Base-by-base conservation (phyloP, 768 basidiomycete genomes). In the Cystofilobasidium macerans region DNA sequence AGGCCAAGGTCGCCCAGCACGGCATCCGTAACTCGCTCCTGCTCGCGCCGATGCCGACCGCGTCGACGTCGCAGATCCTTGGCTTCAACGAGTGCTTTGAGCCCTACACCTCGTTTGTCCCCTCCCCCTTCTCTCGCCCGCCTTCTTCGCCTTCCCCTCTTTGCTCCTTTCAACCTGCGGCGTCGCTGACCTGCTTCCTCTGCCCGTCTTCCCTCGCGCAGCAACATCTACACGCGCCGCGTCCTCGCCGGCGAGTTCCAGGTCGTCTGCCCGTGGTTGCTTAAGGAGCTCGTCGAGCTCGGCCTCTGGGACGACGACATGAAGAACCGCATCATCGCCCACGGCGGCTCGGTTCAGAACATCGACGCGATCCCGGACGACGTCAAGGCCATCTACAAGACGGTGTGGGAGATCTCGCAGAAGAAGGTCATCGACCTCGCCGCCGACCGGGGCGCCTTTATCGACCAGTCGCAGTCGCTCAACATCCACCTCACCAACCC, bases 221-320 rank as follows among this genome's bases (percentile, higher is more conserved):
- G 92, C 75, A 98, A 97, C 80, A 94, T 98, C 74, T 98, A 99
- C 77, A 94, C 93, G 58, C 92, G 95, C 62, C 92, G 94, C 73
- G 95, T 98, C 20, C 85, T 99, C n/a, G 91, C 94, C 35, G 95
- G 95, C 60, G 95, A 99, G 80, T 99, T 99, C 87, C 94, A 97
- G 76, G 84, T 99, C 66, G 95, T 97, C 68, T 95, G 92, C 79
- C 95, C 95, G 0, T 98, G 95, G 95, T 83, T 99, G 60, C 84
- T 99, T n/a, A 86, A 91, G 65, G 95, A 99, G 71, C 87, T 99
- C 65, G 94, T 97, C 71, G 89, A 94, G 70, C 87, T 86, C 63
- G 86, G 86, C 38, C 83, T 98, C 9, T 99, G 95, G 95, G 84
- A 97, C 72, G 94, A 99, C 74, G 84, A 88, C 75, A 98, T 98